Percentiles rank a stretch among this genome's conserved stretches.
Evolutionary conservation across 176 grass and related monocot species (phyloP).

Genomic region (Avena sativa): DNA sequence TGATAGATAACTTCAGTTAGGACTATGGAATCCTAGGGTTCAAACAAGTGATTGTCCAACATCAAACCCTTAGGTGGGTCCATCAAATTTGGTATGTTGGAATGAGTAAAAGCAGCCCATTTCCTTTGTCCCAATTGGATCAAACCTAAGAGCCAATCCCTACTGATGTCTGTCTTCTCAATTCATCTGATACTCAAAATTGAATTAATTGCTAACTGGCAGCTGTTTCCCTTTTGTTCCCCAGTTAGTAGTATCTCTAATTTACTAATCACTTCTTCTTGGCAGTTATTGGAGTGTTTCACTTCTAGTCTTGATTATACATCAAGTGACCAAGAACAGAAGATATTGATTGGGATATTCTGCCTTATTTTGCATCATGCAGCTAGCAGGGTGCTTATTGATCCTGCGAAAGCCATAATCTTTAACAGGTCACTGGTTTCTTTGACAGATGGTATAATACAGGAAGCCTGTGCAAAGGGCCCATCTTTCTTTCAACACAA

Average conservation of each 20-base stretch:
- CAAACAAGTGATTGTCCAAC: neutral
- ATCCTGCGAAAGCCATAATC: constrained; percentile 79
- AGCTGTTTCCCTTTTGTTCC: neutral
- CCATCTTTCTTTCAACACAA: constrained; percentile 73
- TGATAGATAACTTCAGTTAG: constrained; percentile 1
- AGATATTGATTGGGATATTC: constrained; percentile 73
- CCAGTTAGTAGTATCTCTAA: constrained; percentile 22
- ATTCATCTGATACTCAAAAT: constrained; percentile 6
- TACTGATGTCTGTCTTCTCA: constrained; percentile 1
- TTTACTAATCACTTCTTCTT: constrained; percentile 27
- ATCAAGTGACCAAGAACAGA: constrained; percentile 55
- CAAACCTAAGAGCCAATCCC: neutral
- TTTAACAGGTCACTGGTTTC: constrained; percentile 66
- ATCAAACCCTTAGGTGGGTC: constrained; percentile 3
- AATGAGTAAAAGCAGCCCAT: constrained; percentile 11
- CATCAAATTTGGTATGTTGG: constrained; percentile 17
- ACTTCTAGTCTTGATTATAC: constrained; percentile 45
- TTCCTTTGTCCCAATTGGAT: neutral
- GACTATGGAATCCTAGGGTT: constrained; percentile 21
- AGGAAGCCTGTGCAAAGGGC: constrained; percentile 74
- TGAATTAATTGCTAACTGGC: constrained; percentile 7
- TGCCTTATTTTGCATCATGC: constrained; percentile 79
- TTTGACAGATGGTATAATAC: constrained; percentile 65
- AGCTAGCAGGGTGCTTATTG: constrained; percentile 64
- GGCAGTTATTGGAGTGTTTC: constrained; percentile 76